A percentile compares a stretch with the other conserved stretches of the same genome.
phyloP scores from a whole-genome alignment of 2,329 filamentous ascomycete species.

The Septoria linicola region DNA sequence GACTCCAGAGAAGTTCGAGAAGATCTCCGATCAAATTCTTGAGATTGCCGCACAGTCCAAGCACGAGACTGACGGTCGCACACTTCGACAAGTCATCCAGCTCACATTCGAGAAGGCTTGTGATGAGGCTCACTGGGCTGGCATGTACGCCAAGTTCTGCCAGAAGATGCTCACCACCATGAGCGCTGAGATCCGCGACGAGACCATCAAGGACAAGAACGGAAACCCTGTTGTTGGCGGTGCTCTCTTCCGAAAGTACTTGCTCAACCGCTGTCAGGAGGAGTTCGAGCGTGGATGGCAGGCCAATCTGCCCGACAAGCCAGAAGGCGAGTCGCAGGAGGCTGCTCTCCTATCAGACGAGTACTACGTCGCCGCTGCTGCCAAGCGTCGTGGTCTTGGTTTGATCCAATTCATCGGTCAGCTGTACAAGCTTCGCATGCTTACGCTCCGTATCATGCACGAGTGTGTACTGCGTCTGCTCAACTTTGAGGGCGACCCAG shows the following conservation, averaged over 20 bases:
- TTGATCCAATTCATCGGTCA: slow-evolving; percentile 99
- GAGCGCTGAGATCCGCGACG: slow-evolving; percentile 91
- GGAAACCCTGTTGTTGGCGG: slow-evolving; percentile 88
- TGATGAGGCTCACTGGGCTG: slow-evolving; percentile 96
- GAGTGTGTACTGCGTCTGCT: slow-evolving; percentile 97
- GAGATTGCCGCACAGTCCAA: slow-evolving; percentile 92
- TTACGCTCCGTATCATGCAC: slow-evolving; percentile 99
- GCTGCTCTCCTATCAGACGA: slow-evolving; percentile 87
- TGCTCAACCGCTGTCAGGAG: slow-evolving; percentile 97
- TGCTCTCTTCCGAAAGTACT: slow-evolving; percentile 94
- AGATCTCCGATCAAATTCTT: slow-evolving; percentile 89
- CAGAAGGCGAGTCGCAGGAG: slow-evolving; percentile 70
- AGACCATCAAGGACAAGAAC: slow-evolving; percentile 87
- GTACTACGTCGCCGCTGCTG: slow-evolving; percentile 90
- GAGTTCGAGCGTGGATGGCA: slow-evolving; percentile 99
- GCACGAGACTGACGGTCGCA: slow-evolving; percentile 90
- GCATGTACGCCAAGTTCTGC: slow-evolving; percentile 99
- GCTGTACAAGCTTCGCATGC: slow-evolving; percentile 97
- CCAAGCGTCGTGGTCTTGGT: slow-evolving; percentile 95
- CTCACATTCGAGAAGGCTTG: slow-evolving; percentile 99
- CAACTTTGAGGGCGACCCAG: slow-evolving; percentile 88
- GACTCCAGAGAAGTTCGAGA: slow-evolving; percentile 98
- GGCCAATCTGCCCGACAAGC: slow-evolving; percentile 74
- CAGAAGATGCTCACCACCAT: slow-evolving; percentile 95
- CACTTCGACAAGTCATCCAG: slow-evolving; percentile 95